phyloP scores from a whole-genome alignment of 306 rosid species.

The Fagus crenata region DNA sequence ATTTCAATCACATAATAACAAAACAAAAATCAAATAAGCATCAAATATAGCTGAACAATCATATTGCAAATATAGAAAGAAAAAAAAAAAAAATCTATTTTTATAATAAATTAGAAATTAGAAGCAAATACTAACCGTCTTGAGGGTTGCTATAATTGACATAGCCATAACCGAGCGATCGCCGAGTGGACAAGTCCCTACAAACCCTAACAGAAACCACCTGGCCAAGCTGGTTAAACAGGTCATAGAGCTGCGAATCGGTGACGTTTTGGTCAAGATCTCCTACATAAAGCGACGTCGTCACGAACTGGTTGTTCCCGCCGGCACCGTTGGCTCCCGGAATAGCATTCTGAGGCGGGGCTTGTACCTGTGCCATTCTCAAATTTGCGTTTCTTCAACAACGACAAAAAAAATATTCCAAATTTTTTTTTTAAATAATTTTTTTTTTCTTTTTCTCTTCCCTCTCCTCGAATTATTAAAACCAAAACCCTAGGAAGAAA shows the following conservation, averaged over 20 bases:
- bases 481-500: slow-evolving; percentile 52
- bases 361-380: slow-evolving; percentile 83
- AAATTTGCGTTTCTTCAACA: no score
- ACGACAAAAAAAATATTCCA: no score
- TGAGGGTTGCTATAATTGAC: slow-evolving; percentile 78
- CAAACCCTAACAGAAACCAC: slow-evolving; percentile 97
- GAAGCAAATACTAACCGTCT: slow-evolving; percentile 58
- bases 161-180: slow-evolving; percentile 96
- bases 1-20: neutral
- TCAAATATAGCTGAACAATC: no score
- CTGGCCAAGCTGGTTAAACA: slow-evolving; percentile 89
- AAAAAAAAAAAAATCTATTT: neutral
- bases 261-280: slow-evolving; percentile 84
- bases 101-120: neutral
- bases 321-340: slow-evolving; percentile 57
- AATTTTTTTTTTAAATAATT: neutral
- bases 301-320: slow-evolving; percentile 66
- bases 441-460: slow-evolving; percentile 47
- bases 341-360: slow-evolving; percentile 67
- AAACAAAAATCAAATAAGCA: no score
- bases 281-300: slow-evolving; percentile 93
- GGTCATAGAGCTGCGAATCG: slow-evolving; percentile 90
- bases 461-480: slow-evolving; percentile 94
- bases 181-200: slow-evolving; percentile 77
- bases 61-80: neutral